phyloP scores from a whole-genome alignment of 345 rosid genomes.

The Pseudoturritis turrita region DNA sequence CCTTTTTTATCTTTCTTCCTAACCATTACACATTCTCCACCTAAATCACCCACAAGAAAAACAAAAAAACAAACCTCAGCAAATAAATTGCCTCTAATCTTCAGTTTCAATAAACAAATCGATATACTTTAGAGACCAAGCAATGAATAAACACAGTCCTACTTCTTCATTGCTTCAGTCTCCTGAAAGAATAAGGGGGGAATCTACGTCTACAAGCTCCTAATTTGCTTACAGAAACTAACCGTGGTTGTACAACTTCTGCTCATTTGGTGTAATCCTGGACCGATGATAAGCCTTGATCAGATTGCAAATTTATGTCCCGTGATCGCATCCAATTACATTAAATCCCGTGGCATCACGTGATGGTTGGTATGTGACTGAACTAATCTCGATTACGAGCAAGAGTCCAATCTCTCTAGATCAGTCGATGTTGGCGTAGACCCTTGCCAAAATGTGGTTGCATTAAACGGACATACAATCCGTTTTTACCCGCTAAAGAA shows the following conservation, averaged over 20 bases:
- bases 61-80: slow-evolving; percentile 19
- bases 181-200: slow-evolving; percentile 61
- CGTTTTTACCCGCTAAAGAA: slow-evolving; percentile 72
- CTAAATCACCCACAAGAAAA: slow-evolving; percentile 23
- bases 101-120: slow-evolving; percentile 27
- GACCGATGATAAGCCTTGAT: not conserved
- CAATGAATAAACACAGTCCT: slow-evolving; percentile 28
- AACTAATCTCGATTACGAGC: not conserved
- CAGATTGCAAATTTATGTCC: slow-evolving; percentile 14
- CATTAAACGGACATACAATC: slow-evolving; percentile 91
- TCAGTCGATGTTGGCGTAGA: slow-evolving; percentile 78
- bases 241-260: slow-evolving; percentile 25
- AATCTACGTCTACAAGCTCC: slow-evolving; percentile 36
- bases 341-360: not conserved
- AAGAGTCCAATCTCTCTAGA: slow-evolving; percentile 37
- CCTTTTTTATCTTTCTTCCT: not conserved
- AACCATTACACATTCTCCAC: slow-evolving; percentile 29
- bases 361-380: slow-evolving; percentile 10
- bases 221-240: slow-evolving; percentile 32
- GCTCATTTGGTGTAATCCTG: not conserved
- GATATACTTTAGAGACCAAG: slow-evolving; percentile 22
- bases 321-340: not conserved
- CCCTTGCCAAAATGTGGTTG: slow-evolving; percentile 98
- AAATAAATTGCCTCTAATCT: slow-evolving; percentile 13
- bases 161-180: slow-evolving; percentile 37